Evolutionary conservation across 164 flowering plant species (phyloP).

Genomic region (Saururus chinensis): DNA sequence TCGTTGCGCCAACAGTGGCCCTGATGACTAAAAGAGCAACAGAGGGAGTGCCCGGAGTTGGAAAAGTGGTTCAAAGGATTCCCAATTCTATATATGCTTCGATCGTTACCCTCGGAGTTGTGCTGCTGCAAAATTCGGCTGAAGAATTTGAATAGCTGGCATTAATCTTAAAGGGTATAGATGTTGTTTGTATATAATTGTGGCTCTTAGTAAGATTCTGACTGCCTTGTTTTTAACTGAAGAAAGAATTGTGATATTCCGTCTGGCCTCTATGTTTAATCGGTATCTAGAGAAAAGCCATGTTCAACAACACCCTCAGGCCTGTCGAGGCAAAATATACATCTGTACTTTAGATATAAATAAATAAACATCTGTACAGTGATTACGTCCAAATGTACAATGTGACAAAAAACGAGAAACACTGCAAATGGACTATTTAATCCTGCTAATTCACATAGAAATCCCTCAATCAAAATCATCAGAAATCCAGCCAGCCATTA

Average conservation of each 20-base stretch:
- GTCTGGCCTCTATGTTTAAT: too few species aligned
- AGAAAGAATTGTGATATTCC: too few species aligned
- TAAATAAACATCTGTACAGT: too few species aligned
- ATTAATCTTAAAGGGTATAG: neutral
- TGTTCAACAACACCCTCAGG: too few species aligned
- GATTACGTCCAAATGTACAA: neutral
- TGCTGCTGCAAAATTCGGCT: constrained; percentile 40
- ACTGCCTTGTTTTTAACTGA: too few species aligned
- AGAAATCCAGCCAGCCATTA: too few species aligned
- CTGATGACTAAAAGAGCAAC: constrained; percentile 71
- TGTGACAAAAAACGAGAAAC: neutral
- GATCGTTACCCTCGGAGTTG: constrained; percentile 56
- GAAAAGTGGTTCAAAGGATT: constrained; percentile 69
- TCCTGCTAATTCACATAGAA: neutral
- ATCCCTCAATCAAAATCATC: too few species aligned
- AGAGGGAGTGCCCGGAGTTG: constrained; percentile 78
- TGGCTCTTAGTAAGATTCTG: neutral
- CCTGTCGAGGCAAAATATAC: too few species aligned
- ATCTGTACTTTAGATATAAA: too few species aligned
- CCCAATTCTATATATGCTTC: constrained; percentile 79
- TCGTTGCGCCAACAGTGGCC: constrained; percentile 79
- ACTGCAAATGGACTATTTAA: neutral
- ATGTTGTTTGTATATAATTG: neutral
- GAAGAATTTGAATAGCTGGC: constrained; percentile 15
- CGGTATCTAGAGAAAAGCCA: too few species aligned